Conservation (phyloP, 805 yeast genomes). For the Metschnikowia reukaufii region DNA sequence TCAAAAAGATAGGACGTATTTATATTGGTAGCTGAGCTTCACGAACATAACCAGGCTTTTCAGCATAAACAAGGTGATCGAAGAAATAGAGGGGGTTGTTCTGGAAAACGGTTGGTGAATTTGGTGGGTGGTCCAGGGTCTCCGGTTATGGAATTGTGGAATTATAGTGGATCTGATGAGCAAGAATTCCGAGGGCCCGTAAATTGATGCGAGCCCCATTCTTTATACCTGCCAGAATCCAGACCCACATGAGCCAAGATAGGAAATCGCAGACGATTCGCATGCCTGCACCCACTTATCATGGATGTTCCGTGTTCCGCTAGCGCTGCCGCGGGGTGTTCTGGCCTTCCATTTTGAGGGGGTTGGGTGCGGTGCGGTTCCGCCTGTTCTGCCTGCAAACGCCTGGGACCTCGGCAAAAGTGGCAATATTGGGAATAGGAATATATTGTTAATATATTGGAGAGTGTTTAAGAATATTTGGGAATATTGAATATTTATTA, state of each 20-base stretch:
- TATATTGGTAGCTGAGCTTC: conserved; percentile 24
- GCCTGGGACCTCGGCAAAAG: no score
- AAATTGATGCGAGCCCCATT: not conserved
- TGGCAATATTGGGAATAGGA: no score
- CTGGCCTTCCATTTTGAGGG: conserved; percentile 1
- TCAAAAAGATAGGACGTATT: conserved; percentile 21
- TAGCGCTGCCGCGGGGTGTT: not conserved
- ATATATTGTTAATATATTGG: no score
- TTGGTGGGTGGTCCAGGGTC: not conserved
- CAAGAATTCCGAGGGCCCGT: not conserved
- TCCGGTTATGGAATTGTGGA: not conserved
- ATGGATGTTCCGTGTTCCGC: not conserved
- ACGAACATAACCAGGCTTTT: conserved; percentile 22
- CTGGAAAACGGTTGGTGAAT: not conserved
- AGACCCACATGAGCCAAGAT: conserved; percentile 1
- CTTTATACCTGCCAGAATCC: not conserved
- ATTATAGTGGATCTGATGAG: not conserved
- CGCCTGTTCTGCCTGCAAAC: no score
- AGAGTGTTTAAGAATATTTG: no score
- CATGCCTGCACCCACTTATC: not conserved
- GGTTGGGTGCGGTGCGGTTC: conserved; percentile 1
- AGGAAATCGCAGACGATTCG: conserved; percentile 1
- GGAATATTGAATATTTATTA: no score
- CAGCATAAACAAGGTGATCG: conserved; percentile 7
- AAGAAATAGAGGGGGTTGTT: not conserved